Conservation (phyloP, 2,329 filamentous ascomycete genomes). For the Microsporum ferrugineum region DNA sequence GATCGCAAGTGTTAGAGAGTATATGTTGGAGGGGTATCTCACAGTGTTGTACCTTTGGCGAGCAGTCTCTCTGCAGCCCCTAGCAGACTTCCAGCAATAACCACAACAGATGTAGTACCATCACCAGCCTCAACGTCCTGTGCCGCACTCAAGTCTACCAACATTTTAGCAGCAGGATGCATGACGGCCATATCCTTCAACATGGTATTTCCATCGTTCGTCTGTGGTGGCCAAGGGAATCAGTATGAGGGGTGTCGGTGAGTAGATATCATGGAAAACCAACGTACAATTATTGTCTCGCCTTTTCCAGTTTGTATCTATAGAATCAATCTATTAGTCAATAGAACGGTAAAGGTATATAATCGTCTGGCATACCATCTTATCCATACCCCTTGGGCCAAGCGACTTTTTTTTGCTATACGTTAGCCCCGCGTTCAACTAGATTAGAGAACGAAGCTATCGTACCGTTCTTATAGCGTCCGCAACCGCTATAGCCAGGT, state of each 20-base stretch:
- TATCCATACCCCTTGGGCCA: conserved; percentile 95
- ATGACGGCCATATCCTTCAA: conserved; percentile 97
- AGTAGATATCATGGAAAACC: neutral
- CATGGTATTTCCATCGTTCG: conserved; percentile 99
- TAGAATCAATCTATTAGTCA: conserved; percentile 3
- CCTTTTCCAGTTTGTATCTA: conserved; percentile 87
- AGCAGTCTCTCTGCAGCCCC: conserved; percentile 87
- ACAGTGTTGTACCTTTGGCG: conserved; percentile 52
- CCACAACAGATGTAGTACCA: conserved; percentile 94
- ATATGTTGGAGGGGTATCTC: neutral
- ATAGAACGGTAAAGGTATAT: neutral
- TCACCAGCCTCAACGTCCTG: conserved; percentile 98
- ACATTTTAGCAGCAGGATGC: conserved; percentile 99
- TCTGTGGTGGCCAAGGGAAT: conserved; percentile 34
- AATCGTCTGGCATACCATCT: conserved; percentile 52
- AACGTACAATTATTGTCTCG: conserved; percentile 73
- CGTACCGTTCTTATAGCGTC: conserved; percentile 84
- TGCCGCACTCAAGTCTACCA: conserved; percentile 90
- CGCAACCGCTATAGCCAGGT: conserved; percentile 60
- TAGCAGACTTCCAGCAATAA: conserved; percentile 89
- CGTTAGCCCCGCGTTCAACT: conserved; percentile 30
- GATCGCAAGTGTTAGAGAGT: neutral
- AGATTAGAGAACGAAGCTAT: conserved; percentile 14
- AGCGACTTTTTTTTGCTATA: conserved; percentile 48
- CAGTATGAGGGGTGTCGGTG: neutral